Percentiles rank a stretch among this genome's conserved stretches.
These are phyloP conservation scores for Ramaria rubella DNA, from an alignment of 768 basidiomycete genomes.

Conservation along the genomic window DNA sequence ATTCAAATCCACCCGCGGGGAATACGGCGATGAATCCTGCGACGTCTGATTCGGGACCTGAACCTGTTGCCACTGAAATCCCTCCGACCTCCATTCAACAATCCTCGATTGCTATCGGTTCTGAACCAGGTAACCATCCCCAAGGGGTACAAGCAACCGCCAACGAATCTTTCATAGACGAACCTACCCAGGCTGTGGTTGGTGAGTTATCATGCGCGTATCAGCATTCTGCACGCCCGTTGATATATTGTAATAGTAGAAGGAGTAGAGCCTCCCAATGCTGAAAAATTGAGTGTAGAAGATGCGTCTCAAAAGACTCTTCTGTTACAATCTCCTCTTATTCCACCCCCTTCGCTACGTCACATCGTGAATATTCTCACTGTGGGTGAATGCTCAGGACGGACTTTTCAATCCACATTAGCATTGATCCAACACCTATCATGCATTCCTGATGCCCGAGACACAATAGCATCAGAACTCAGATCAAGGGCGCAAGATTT, in stretches of 20 bases:
- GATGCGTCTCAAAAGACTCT: constrained; percentile 39
- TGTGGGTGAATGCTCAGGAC: constrained; percentile 91
- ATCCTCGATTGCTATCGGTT: background rate
- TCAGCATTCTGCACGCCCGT: constrained; percentile 10
- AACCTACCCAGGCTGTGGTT: background rate
- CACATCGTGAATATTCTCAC: constrained; percentile 96
- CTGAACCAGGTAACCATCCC: background rate
- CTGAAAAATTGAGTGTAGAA: constrained; percentile 16
- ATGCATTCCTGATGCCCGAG: constrained; percentile 79
- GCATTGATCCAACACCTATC: constrained; percentile 90
- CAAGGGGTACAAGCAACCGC: background rate
- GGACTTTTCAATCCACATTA: constrained; percentile 93
- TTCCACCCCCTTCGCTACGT: constrained; percentile 78
- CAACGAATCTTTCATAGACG: background rate
- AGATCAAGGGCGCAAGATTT: constrained; percentile 82
- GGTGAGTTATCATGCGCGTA: too few species aligned
- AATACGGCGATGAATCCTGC: constrained; percentile 19
- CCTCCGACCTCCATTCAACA: background rate
- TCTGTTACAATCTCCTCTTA: constrained; percentile 69
- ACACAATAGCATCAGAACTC: constrained; percentile 85
- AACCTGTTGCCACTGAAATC: constrained; percentile 10
- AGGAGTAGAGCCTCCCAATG: constrained; percentile 20
- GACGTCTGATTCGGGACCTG: constrained; percentile 14
- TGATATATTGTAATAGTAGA: constrained; percentile 8
- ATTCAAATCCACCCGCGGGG: constrained; percentile 5